phyloP scores from a whole-genome alignment of 139 green algal species.

The Yamagishiella unicocca region DNA sequence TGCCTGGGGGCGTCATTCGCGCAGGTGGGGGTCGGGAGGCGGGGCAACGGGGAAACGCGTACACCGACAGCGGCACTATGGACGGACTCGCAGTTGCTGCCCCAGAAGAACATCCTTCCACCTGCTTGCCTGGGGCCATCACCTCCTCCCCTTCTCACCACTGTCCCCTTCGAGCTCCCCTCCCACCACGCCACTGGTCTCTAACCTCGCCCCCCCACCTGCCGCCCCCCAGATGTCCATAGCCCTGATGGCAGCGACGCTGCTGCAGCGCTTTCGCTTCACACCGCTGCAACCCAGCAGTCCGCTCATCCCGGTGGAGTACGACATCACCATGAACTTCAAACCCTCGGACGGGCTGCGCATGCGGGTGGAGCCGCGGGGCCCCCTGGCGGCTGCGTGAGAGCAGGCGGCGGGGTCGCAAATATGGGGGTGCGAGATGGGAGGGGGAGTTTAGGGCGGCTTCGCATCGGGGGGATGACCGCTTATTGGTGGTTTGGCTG shows the following conservation, averaged over 20 bases:
- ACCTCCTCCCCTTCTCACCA: too few relatives aligned
- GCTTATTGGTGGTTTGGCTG: not conserved
- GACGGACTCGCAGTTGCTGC: too few relatives aligned
- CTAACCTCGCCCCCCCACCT: not conserved
- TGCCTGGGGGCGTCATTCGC: conserved; percentile 72
- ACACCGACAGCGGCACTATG: too few relatives aligned
- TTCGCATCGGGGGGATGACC: not conserved
- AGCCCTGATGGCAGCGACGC: conserved; percentile 65
- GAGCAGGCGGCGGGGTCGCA: too few relatives aligned
- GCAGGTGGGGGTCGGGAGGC: conserved; percentile 18
- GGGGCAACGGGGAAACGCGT: too few relatives aligned
- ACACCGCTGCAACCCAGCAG: conserved; percentile 51
- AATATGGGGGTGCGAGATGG: too few relatives aligned
- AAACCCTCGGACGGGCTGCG: conserved; percentile 58
- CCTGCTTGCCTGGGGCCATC: too few relatives aligned
- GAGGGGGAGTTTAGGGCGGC: not conserved
- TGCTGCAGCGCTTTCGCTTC: conserved; percentile 70
- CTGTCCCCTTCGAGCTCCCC: not conserved
- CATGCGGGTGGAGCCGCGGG: conserved; percentile 64
- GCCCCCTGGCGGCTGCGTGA: too few relatives aligned
- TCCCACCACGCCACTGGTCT: too few relatives aligned
- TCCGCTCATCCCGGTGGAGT: conserved; percentile 60
- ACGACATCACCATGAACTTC: conserved; percentile 82
- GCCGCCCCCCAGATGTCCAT: conserved; percentile 62
- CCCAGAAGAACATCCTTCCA: too few relatives aligned